Evolutionary conservation across 257 asterid species (phyloP), one percentile per base, ranked within the genome.

Genomic region (Plantago elongata): DNA sequence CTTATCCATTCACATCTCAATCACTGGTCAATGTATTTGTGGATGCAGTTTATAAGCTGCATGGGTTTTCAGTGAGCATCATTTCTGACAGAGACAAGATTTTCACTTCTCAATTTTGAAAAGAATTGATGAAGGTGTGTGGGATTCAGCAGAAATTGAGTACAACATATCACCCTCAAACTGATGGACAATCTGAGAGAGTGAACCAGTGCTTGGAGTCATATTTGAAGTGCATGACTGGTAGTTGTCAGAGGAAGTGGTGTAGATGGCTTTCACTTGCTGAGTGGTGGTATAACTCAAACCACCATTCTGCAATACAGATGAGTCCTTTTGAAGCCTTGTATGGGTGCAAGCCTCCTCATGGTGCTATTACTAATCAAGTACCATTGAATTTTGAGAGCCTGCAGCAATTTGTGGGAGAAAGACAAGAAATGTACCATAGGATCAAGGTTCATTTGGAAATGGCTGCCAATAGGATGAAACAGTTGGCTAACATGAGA

Each of bases 211-310:
- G 56, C 4, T 18, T 61, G 14, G 66, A 47, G 9, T 6, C 18
- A 0, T 47, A 61, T 11, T n/a, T 61, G 7, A n/a, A 45, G 0
- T 61, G 66, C 27, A 61, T 61, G 57, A 0, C 9, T 3, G 9
- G 27, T 5, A 5, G 12, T 0, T 7, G 13, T 1, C 57, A 29
- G 1, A 48, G 11, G 22, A 4, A 5, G 1, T 62, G 46, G 66
- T 0, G 15, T 9, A 62, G 7, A 1, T 61, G 57, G 66, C 1
- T 61, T 3, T 5, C 27, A 0, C 5, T 61, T 0, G 46, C 56
- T 3, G 56, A 61, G 9, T 61, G 45, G 56, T 46, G 66, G 47
- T 62, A 62, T 10, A 62, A 62, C 18, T 46, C 13, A n/a, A 27
- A 10, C 0, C n/a, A 16, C 13, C 47, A 62, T 9, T 12, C 66